Evolutionary conservation across 2,329 filamentous ascomycete genomes (phyloP), one percentile per base, ranked within the genome.

Genomic region (Alternaria metachromatica): DNA sequence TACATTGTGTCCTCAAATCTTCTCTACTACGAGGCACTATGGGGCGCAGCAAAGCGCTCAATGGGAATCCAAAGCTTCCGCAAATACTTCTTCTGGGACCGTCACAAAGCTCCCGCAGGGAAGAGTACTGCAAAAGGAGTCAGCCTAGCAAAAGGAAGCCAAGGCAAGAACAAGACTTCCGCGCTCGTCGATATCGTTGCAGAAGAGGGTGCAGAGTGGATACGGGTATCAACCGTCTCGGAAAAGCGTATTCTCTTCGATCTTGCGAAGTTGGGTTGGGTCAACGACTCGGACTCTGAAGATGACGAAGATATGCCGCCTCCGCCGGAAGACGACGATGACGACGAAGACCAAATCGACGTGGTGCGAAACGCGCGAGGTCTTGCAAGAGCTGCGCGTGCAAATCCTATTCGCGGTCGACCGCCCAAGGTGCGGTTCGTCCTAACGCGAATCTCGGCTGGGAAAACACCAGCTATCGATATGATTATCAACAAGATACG

Each of bases 141-240:
- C 53, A 70, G 65, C 43, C 60, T 70, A 13, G 60, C 65, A 26
- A 77, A 75, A 62, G 75, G 71, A 18, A 81, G 79, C 49, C 78
- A 78, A 51, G 76, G 79, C 54, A 84, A 79, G 60, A 66, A 82
- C 57, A 84, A 85, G 72, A 83, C 81, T 37, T 84, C 83, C 64
- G 87, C 87, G 1, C 80, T 87, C 56, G 88, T 91, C 5, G 90
- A 92, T 78, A 86, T 91, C 49, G 86, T 92, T 25, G 84, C 87
- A 2, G 82, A 87, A 60, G 84, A 87, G 74, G 90, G 90, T 11
- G 79, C 84, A 61, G 84, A 88, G 70, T 92, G 90, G 90, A 85
- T 89, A 58, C 91, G 91, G 75, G 86, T 92, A 2, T 90, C 88
- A 6, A 89, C 88, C 5, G 81, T 90, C 23, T 89, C 87, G 1